These are phyloP conservation scores for Stagonosporopsis vannaccii DNA, from an alignment of 2,329 filamentous ascomycete genomes.

Conservation along the genomic window DNA sequence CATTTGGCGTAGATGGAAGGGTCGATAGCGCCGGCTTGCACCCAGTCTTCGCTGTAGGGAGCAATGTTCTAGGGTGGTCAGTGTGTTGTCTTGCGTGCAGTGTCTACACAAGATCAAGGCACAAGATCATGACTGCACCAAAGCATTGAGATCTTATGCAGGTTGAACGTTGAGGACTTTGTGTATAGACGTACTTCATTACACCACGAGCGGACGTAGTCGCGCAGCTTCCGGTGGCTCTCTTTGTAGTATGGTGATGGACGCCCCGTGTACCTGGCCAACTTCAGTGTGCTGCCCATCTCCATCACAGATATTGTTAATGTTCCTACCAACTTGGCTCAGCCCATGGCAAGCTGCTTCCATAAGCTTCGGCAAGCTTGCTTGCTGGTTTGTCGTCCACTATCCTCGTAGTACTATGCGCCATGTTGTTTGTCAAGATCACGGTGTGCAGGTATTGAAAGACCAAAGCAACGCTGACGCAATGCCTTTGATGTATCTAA, in stretches of 20 bases:
- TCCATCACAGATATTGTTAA: not conserved
- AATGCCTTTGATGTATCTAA: not conserved
- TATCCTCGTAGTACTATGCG: conserved; percentile 13
- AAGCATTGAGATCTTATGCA: not conserved
- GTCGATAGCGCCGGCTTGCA: conserved; percentile 35
- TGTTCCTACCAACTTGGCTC: conserved; percentile 39
- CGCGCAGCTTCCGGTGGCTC: conserved; percentile 36
- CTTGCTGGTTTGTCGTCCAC: conserved; percentile 19
- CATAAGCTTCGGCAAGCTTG: conserved; percentile 27
- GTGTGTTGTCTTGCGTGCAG: not conserved
- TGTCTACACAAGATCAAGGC: not conserved
- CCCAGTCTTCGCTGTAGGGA: conserved; percentile 38
- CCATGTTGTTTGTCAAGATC: not conserved
- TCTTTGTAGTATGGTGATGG: conserved; percentile 45
- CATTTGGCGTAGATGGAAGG: conserved; percentile 35
- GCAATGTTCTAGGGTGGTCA: conserved; percentile 33
- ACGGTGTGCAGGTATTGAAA: not conserved
- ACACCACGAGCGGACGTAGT: conserved; percentile 40
- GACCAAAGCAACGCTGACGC: not conserved
- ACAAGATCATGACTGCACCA: not conserved
- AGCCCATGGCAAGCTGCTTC: conserved; percentile 42
- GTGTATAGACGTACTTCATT: conserved; percentile 33
- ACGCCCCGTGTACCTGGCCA: conserved; percentile 39
- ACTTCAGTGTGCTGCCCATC: not conserved
- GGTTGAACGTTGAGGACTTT: not conserved